These are phyloP conservation scores for Friedmanniomyces endolithicus DNA, from an alignment of 495 filamentous ascomycete genomes.

Conservation along the genomic window DNA sequence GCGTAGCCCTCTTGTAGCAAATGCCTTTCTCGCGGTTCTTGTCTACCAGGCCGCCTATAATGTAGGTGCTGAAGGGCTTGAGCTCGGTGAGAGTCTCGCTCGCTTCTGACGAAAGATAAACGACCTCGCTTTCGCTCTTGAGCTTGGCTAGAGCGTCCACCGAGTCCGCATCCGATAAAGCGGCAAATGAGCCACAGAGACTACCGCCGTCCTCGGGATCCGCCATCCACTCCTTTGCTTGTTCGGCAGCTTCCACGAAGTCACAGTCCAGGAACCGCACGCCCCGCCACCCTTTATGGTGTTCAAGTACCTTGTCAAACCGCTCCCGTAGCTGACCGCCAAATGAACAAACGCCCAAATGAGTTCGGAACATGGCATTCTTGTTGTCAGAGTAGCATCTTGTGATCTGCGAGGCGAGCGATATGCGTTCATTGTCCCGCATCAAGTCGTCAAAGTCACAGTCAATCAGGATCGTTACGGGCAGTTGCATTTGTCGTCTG, in stretches of 20 bases:
- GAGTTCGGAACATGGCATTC: constrained; percentile 47
- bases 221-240: constrained; percentile 49
- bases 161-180: constrained; percentile 26
- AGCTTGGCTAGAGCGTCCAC: neutral
- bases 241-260: constrained; percentile 49
- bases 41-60: constrained; percentile 90
- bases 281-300: constrained; percentile 67
- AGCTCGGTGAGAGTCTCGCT: constrained; percentile 65
- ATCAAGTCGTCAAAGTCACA: constrained; percentile 88
- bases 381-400: constrained; percentile 80
- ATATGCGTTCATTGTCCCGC: constrained; percentile 68
- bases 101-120: constrained; percentile 85
- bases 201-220: constrained; percentile 35
- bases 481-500: constrained; percentile 39
- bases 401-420: constrained; percentile 69
- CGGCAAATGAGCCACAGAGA: constrained; percentile 37
- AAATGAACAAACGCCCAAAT: constrained; percentile 66
- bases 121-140: constrained; percentile 41
- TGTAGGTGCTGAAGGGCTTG: constrained; percentile 75
- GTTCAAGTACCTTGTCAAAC: constrained; percentile 60
- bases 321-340: constrained; percentile 60
- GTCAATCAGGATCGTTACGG: constrained; percentile 72
- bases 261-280: constrained; percentile 57
- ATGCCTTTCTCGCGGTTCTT: constrained; percentile 89
- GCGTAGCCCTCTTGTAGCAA: constrained; percentile 70